Evolutionary conservation across 257 asterid species (phyloP), one percentile per base, ranked within the genome.

Genomic region (Cordia subcordata): DNA sequence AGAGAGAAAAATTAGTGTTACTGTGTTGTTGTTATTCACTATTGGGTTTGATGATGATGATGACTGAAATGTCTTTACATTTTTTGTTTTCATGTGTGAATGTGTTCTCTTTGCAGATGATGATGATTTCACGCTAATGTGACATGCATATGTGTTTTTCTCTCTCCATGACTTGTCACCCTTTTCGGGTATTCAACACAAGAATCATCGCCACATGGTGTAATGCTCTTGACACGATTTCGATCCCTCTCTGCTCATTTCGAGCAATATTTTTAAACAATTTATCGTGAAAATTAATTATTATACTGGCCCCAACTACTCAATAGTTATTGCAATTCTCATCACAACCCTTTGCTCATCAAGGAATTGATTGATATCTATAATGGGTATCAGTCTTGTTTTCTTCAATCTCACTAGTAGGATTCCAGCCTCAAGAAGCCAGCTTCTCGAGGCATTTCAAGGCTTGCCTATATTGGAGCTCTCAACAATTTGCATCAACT

Each of bases 401-500:
- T 38, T 71, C 42, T 68, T 68, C 60, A 27, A 27, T 27, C 55
- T 73, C 63, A 63, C 64, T 40, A 39, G 15, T 42, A 42, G 14
- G 44, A 55, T 68, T n/a, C 58, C 68, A 47, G 57, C 76, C 35
- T 20, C 68, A 58, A 45, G 71, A 21, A 76, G 68, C 66, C 37
- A 60, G 15, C 69, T 84, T 22, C 62, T 69, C 49, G 67, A 62
- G 13, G 46, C 76, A 40, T 70, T 81, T 9, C 76, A 73, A 21
- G 79, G 78, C 1, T 47, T 92, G 54, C 84, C 94, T 17, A 15
- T 72, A 44, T 65, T 86, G 74, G 99, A 92, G 73, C 62, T 88
- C 32, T 82, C 88, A 49, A 77, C 96, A 47, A 65, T 89, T 45
- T 82, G 97, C 81, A 69, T 88, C 64, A 86, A 88, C 79, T 72